These are phyloP conservation scores for Immersiella caudata DNA, from an alignment of 495 filamentous ascomycete species.

Conservation along the genomic window DNA sequence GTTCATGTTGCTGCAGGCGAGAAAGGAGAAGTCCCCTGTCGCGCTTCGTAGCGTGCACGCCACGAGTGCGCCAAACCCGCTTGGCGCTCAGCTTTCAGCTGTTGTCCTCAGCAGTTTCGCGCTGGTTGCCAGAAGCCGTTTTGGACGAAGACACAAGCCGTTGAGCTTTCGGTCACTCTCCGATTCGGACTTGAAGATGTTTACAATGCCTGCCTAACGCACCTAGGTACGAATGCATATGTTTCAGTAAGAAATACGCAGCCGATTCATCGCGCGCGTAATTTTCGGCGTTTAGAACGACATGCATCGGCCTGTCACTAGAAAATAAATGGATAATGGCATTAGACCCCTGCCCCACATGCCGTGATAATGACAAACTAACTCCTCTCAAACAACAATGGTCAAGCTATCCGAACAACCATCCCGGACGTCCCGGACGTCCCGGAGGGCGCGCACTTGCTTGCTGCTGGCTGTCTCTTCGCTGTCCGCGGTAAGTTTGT, in stretches of 20 bases:
- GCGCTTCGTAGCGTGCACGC: neutral
- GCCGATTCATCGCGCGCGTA: no score
- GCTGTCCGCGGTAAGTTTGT: slow-evolving; percentile 3
- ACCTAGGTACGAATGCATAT: no score
- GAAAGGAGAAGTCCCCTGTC: neutral
- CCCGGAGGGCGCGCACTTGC: neutral
- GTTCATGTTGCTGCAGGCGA: neutral
- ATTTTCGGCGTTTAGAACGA: neutral
- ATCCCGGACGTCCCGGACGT: neutral
- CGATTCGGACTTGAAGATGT: neutral
- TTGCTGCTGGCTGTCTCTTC: neutral
- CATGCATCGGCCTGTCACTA: neutral
- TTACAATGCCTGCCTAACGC: no score
- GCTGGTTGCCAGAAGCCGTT: neutral
- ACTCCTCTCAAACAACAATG: neutral
- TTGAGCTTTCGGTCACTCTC: neutral
- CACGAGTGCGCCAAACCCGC: neutral
- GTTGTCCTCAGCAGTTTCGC: neutral
- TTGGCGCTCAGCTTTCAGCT: neutral
- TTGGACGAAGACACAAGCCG: neutral
- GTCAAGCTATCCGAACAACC: neutral
- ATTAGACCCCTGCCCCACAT: neutral
- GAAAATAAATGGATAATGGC: neutral
- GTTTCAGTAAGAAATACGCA: no score
- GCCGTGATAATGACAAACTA: neutral